Conservation (phyloP, 345 rosid species). For the Linum usitatissimum region DNA sequence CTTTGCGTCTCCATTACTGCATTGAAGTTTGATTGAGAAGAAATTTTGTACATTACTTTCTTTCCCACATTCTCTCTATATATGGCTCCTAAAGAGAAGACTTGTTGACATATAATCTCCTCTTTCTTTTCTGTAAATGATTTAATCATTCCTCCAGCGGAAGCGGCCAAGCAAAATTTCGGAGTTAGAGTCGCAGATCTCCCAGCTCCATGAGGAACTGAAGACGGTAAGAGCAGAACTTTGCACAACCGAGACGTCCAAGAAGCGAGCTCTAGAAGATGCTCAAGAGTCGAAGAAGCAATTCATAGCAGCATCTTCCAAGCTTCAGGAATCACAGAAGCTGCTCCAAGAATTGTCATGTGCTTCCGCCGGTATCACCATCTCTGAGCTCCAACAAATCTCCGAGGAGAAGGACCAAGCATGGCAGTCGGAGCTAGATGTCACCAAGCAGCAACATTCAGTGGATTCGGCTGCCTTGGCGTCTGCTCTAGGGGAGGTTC, state of each 20-base stretch:
- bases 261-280: conserved; percentile 8
- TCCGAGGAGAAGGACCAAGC: conserved; percentile 3
- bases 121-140: too few species aligned
- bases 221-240: background rate
- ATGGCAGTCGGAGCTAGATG: conserved; percentile 3
- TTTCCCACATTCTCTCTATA: too few species aligned
- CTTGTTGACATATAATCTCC: too few species aligned
- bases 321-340: conserved; percentile 6
- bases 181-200: conserved; percentile 3
- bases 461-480: background rate
- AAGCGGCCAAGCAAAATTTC: conserved; percentile 7
- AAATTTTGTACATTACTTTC: background rate
- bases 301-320: background rate
- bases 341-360: background rate
- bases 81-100: too few species aligned
- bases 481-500: background rate
- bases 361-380: background rate
- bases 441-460: background rate
- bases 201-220: conserved; percentile 4
- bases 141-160: background rate
- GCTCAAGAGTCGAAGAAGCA: conserved; percentile 8
- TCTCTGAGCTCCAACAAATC: background rate
- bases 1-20: background rate
- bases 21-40: background rate
- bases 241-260: background rate